phyloP scores from a whole-genome alignment of 2,329 filamentous ascomycete genomes.

The Epichloe glyceriae region DNA sequence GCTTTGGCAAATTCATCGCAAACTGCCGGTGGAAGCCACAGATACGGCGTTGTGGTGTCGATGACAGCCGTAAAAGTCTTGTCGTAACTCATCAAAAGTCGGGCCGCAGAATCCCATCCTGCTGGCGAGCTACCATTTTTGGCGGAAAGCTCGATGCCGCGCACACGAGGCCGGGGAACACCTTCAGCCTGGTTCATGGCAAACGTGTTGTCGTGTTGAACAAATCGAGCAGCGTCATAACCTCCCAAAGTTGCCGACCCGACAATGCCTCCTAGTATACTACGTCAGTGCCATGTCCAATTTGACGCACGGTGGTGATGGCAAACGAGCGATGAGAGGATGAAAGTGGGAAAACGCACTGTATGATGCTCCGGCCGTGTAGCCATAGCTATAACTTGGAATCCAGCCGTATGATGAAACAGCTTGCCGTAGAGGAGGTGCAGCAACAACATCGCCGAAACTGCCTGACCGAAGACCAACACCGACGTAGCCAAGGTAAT shows the following conservation, averaged over 20 bases:
- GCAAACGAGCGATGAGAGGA: not conserved
- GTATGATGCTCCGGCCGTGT: slow-evolving; percentile 64
- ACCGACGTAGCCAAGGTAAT: slow-evolving; percentile 42
- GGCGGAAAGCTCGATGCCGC: slow-evolving; percentile 37
- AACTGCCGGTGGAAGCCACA: slow-evolving; percentile 47
- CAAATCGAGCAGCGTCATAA: slow-evolving; percentile 51
- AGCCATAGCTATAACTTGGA: slow-evolving; percentile 62
- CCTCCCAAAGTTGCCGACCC: slow-evolving; percentile 56
- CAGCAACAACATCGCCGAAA: slow-evolving; percentile 35
- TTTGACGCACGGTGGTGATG: not conserved
- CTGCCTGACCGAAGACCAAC: slow-evolving; percentile 41
- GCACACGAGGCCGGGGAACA: slow-evolving; percentile 45
- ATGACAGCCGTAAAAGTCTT: slow-evolving; percentile 40
- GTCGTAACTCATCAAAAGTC: slow-evolving; percentile 30
- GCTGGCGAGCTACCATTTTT: slow-evolving; percentile 16
- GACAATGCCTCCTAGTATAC: slow-evolving; percentile 22
- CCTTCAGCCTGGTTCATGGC: slow-evolving; percentile 39
- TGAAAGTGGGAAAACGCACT: slow-evolving; percentile 29
- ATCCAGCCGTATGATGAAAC: slow-evolving; percentile 47
- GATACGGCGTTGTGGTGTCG: slow-evolving; percentile 50
- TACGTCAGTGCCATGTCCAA: not conserved
- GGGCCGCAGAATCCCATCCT: slow-evolving; percentile 27
- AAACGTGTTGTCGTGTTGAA: slow-evolving; percentile 48
- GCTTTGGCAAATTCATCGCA: slow-evolving; percentile 52
- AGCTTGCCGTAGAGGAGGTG: slow-evolving; percentile 41